Percentiles rank a stretch among this genome's conserved stretches.
phyloP scores from a whole-genome alignment of 371 early-diverging fungal genomes.

The Enteropsectra breve region DNA sequence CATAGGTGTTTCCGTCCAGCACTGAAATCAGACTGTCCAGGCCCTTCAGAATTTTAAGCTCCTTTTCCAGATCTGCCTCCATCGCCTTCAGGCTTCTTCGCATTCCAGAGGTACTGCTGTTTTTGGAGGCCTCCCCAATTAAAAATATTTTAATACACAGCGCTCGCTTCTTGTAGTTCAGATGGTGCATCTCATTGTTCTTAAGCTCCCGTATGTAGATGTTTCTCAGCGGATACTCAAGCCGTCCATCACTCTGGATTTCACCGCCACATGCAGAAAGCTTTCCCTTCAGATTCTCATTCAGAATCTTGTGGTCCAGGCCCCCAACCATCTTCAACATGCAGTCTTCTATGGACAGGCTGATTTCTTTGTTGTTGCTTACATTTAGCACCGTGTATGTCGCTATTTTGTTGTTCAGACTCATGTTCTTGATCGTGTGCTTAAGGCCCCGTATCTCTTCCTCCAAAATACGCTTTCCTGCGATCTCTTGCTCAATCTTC shows the following conservation, averaged over 20 bases:
- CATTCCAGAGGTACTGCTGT: slow-evolving; percentile 17
- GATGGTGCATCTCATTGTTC: slow-evolving; percentile 45
- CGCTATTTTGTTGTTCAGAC: background rate
- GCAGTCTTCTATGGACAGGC: slow-evolving; percentile 1
- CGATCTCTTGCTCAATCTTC: slow-evolving; percentile 45
- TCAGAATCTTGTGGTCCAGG: background rate
- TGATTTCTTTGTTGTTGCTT: slow-evolving; percentile 7
- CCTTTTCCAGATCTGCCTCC: slow-evolving; percentile 51
- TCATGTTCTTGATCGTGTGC: slow-evolving; percentile 1
- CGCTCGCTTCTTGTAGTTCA: slow-evolving; percentile 35
- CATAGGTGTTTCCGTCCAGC: slow-evolving; percentile 29
- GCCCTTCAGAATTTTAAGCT: slow-evolving; percentile 53
- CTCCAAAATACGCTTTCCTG: slow-evolving; percentile 28
- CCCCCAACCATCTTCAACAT: background rate
- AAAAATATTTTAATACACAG: slow-evolving; percentile 48
- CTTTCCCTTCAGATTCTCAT: slow-evolving; percentile 8
- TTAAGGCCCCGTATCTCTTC: slow-evolving; percentile 38
- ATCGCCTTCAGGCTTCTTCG: slow-evolving; percentile 41
- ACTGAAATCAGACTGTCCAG: slow-evolving; percentile 45
- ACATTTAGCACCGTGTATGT: background rate
- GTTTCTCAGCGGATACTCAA: slow-evolving; percentile 11
- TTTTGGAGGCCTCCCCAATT: slow-evolving; percentile 41
- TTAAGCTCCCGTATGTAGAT: slow-evolving; percentile 38
- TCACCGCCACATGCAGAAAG: slow-evolving; percentile 15
- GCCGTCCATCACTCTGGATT: no score